phyloP scores from a whole-genome alignment of 2,329 filamentous ascomycete genomes.

The Clarireedia monteithiana region DNA sequence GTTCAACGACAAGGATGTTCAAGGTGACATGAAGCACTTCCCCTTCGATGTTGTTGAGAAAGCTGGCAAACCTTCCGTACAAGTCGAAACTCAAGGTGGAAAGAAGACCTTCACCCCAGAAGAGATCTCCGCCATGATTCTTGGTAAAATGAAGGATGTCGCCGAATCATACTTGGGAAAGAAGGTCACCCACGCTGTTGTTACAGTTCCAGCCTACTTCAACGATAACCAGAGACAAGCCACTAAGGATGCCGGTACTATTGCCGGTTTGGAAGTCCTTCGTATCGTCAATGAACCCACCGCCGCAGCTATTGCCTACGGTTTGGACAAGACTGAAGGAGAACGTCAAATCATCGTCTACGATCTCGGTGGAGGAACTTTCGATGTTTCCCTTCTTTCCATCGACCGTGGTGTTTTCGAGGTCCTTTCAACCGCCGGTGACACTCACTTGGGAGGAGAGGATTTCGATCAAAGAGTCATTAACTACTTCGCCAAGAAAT shows the following conservation, averaged over 20 bases:
- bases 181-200: constrained; percentile 98
- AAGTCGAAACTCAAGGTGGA: constrained; percentile 94
- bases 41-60: constrained; percentile 97
- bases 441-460: constrained; percentile 91
- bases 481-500: constrained; percentile 95
- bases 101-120: constrained; percentile 95
- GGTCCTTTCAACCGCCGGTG: constrained; percentile 95
- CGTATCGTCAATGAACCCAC: constrained; percentile 99
- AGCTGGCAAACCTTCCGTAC: constrained; percentile 78
- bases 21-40: constrained; percentile 97
- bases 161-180: constrained; percentile 97
- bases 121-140: constrained; percentile 98
- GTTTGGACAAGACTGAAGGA: constrained; percentile 93
- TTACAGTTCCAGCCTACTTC: constrained; percentile 99
- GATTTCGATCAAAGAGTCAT: constrained; percentile 96
- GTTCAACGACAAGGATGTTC: constrained; percentile 91
- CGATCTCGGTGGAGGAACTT: constrained; percentile 99
- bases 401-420: constrained; percentile 99
- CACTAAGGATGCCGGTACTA: constrained; percentile 98
- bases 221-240: constrained; percentile 99
- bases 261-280: constrained; percentile 94
- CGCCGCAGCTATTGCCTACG: constrained; percentile 95
- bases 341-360: constrained; percentile 99
- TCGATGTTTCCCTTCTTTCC: constrained; percentile 98
- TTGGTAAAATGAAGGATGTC: constrained; percentile 99